Conservation (phyloP, 495 filamentous ascomycete genomes). For the Aspergillus cavernicola region DNA sequence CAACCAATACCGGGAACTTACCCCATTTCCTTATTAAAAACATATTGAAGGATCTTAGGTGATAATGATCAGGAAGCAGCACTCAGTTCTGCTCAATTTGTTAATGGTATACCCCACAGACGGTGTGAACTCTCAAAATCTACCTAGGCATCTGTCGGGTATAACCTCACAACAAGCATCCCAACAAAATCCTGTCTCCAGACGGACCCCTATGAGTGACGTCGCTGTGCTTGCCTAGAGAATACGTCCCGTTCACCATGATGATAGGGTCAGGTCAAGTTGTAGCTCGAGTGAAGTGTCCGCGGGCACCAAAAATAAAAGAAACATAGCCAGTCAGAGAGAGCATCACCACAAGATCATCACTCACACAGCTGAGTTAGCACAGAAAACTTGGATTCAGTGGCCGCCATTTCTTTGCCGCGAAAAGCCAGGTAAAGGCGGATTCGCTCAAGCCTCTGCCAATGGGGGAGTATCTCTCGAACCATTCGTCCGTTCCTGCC, state of each 20-base stretch:
- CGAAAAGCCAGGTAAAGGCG: slow-evolving; percentile 2
- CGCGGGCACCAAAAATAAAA: slow-evolving; percentile 15
- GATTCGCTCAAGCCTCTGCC: background rate
- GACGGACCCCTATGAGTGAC: background rate
- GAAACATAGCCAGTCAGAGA: slow-evolving; percentile 22
- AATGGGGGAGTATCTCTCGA: slow-evolving; percentile 3
- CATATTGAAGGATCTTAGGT: too few relatives aligned
- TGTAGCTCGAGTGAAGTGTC: slow-evolving; percentile 6
- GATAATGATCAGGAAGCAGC: background rate
- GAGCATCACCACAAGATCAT: slow-evolving; percentile 8
- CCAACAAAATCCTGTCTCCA: background rate
- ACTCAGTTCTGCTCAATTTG: background rate
- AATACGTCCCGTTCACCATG: background rate
- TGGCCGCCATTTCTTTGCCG: slow-evolving; percentile 4
- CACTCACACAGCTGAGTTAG: slow-evolving; percentile 5
- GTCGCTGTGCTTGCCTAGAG: background rate
- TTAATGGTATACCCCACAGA: background rate
- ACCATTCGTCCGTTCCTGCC: slow-evolving; percentile 4
- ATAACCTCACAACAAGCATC: slow-evolving; percentile 1
- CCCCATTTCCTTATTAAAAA: too few relatives aligned
- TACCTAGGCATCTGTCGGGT: background rate
- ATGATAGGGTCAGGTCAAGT: slow-evolving; percentile 8
- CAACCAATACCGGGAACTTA: too few relatives aligned
- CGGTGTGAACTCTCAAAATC: background rate
- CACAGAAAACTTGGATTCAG: slow-evolving; percentile 7